Evolutionary conservation across 1,284 basidiomycete genomes (phyloP).

Genomic region (Sporisorium scitamineum): DNA sequence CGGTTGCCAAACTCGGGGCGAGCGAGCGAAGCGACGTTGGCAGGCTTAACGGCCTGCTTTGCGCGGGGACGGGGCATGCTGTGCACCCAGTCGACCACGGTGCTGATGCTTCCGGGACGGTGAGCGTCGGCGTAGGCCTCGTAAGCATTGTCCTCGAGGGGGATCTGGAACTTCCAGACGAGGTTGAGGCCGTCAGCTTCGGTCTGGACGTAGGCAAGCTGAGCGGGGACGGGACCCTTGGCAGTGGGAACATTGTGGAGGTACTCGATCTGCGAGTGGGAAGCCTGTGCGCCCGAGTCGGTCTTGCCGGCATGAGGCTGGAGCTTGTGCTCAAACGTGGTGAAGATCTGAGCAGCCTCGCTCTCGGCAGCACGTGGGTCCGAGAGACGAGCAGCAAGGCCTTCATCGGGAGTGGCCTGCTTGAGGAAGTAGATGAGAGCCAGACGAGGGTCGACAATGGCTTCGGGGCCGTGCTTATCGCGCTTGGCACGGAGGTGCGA

Average conservation of each 20-base stretch:
- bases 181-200: slow-evolving; percentile 46
- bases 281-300: slow-evolving; percentile 39
- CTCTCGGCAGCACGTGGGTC: slow-evolving; percentile 35
- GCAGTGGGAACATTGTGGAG: slow-evolving; percentile 57
- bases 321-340: slow-evolving; percentile 56
- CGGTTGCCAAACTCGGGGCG: slow-evolving; percentile 30
- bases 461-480: slow-evolving; percentile 29
- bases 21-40: slow-evolving; percentile 21
- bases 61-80: slow-evolving; percentile 42
- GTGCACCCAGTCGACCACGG: slow-evolving; percentile 60
- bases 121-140: slow-evolving; percentile 60
- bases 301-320: slow-evolving; percentile 51
- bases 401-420: slow-evolving; percentile 54
- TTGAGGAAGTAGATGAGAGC: slow-evolving; percentile 56
- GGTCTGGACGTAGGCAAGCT: slow-evolving; percentile 57
- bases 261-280: slow-evolving; percentile 51
- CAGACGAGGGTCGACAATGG: slow-evolving; percentile 54
- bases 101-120: slow-evolving; percentile 48
- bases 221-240: slow-evolving; percentile 58
- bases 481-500: slow-evolving; percentile 36
- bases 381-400: slow-evolving; percentile 43
- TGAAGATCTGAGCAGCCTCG: slow-evolving; percentile 47
- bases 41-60: slow-evolving; percentile 19
- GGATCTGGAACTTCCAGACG: slow-evolving; percentile 59
- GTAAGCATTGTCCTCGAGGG: slow-evolving; percentile 60